Conservation (phyloP, 2,329 filamentous ascomycete species). For the Amauroascus niger region DNA sequence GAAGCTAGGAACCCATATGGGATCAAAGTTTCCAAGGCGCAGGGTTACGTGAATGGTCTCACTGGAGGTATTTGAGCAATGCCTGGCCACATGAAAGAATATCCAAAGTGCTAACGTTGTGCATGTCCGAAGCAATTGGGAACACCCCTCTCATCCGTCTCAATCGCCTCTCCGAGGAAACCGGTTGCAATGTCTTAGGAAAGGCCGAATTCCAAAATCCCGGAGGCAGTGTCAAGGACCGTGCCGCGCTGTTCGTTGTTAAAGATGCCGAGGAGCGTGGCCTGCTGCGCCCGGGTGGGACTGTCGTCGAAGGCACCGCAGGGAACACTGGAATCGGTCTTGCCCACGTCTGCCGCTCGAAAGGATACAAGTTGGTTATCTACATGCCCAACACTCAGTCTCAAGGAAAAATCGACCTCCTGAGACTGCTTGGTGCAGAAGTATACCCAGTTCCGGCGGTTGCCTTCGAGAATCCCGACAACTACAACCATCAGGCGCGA, state of each 20-base stretch:
- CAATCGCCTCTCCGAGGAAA: constrained; percentile 77
- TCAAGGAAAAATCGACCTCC: constrained; percentile 90
- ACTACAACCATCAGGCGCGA: constrained; percentile 95
- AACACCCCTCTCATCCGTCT: constrained; percentile 92
- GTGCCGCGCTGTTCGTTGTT: constrained; percentile 87
- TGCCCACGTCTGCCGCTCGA: constrained; percentile 86
- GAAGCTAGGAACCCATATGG: constrained; percentile 50
- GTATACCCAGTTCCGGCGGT: constrained; percentile 94
- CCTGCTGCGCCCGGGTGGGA: constrained; percentile 72
- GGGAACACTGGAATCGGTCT: constrained; percentile 97
- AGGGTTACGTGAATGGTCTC: constrained; percentile 67
- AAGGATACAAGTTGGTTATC: constrained; percentile 90
- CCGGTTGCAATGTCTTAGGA: constrained; percentile 85
- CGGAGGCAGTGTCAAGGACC: constrained; percentile 90
- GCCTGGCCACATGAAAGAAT: background rate
- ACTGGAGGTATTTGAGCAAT: constrained; percentile 58
- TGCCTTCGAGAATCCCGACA: constrained; percentile 85
- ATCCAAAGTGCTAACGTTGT: background rate
- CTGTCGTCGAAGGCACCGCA: constrained; percentile 92
- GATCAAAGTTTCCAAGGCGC: constrained; percentile 65
- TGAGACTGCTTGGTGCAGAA: constrained; percentile 83
- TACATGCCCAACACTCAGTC: constrained; percentile 99
- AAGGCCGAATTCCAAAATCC: constrained; percentile 99
- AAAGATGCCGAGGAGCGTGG: constrained; percentile 86
- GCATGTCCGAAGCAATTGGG: constrained; percentile 88